These are phyloP conservation scores for Podosphaera xanthii DNA, from an alignment of 2,329 filamentous ascomycete genomes.

Conservation along the genomic window DNA sequence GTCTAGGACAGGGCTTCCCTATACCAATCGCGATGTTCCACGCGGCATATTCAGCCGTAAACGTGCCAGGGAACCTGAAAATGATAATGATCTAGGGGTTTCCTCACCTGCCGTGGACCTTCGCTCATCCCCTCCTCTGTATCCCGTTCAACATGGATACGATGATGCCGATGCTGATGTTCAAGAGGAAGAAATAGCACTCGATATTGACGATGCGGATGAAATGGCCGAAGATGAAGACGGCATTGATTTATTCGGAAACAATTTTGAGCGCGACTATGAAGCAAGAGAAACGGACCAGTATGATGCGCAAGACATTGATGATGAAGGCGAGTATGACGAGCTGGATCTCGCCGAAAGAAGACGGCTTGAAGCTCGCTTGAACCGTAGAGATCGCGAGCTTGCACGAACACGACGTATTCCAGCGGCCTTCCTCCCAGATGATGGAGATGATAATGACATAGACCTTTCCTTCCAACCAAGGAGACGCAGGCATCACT, in stretches of 20 bases:
- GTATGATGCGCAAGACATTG: conserved; percentile 50
- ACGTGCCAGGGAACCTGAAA: conserved; percentile 40
- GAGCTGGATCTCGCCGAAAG: conserved; percentile 42
- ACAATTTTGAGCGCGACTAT: conserved; percentile 53
- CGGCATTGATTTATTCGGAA: conserved; percentile 54
- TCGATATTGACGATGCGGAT: conserved; percentile 55
- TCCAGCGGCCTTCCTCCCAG: conserved; percentile 50
- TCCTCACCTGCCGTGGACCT: conserved; percentile 31
- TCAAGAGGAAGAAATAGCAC: conserved; percentile 47
- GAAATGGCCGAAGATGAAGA: conserved; percentile 66
- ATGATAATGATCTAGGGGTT: conserved; percentile 28
- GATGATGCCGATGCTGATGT: conserved; percentile 50
- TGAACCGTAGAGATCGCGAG: conserved; percentile 53
- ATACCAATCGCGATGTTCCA: conserved; percentile 52
- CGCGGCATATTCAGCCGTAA: conserved; percentile 29
- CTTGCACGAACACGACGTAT: conserved; percentile 42
- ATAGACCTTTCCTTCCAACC: conserved; percentile 71
- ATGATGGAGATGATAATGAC: conserved; percentile 60
- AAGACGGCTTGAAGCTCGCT: conserved; percentile 46
- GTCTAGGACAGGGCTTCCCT: conserved; percentile 56
- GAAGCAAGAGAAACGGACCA: conserved; percentile 39
- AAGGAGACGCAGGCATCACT: conserved; percentile 64
- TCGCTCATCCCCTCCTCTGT: conserved; percentile 41
- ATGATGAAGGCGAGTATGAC: conserved; percentile 57
- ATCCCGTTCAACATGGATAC: conserved; percentile 37